Percentiles rank a stretch among this genome's conserved stretches.
These are phyloP conservation scores for Boechera stricta DNA, from an alignment of 345 rosid species.

Conservation along the genomic window DNA sequence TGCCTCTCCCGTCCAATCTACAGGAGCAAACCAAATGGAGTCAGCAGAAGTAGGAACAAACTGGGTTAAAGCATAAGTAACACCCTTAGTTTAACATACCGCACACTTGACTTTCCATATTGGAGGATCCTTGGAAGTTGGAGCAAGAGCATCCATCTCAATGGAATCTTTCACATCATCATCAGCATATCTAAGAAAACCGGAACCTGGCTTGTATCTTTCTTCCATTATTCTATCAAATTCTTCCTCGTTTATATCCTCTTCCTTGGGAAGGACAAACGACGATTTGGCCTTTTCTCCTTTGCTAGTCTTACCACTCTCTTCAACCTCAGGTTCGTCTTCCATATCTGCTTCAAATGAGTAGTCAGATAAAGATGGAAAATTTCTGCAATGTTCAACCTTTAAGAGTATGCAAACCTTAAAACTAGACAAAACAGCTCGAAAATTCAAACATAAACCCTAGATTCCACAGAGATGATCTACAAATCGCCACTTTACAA, in stretches of 20 bases:
- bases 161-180: slow-evolving; percentile 61
- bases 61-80: background rate
- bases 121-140: slow-evolving; percentile 64
- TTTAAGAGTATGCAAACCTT: background rate
- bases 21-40: slow-evolving; percentile 36
- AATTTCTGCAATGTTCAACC: background rate
- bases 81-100: slow-evolving; percentile 50
- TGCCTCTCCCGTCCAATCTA: slow-evolving; percentile 88
- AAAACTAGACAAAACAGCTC: slow-evolving; percentile 3
- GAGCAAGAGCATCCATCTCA: slow-evolving; percentile 59
- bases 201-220: slow-evolving; percentile 62
- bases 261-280: slow-evolving; percentile 74
- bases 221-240: slow-evolving; percentile 88
- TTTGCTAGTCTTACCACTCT: slow-evolving; percentile 51
- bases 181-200: slow-evolving; percentile 58
- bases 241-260: slow-evolving; percentile 75
- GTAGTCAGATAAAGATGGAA: slow-evolving; percentile 12
- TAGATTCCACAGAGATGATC: slow-evolving; percentile 9
- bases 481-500: background rate
- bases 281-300: slow-evolving; percentile 50
- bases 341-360: slow-evolving; percentile 52
- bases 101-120: slow-evolving; percentile 93
- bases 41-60: slow-evolving; percentile 23
- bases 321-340: slow-evolving; percentile 54
- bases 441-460: slow-evolving; percentile 30